Percentiles rank a stretch among this genome's conserved stretches.
Conservation (phyloP, 129 eudicot species). For the Flaveria brownii region DNA sequence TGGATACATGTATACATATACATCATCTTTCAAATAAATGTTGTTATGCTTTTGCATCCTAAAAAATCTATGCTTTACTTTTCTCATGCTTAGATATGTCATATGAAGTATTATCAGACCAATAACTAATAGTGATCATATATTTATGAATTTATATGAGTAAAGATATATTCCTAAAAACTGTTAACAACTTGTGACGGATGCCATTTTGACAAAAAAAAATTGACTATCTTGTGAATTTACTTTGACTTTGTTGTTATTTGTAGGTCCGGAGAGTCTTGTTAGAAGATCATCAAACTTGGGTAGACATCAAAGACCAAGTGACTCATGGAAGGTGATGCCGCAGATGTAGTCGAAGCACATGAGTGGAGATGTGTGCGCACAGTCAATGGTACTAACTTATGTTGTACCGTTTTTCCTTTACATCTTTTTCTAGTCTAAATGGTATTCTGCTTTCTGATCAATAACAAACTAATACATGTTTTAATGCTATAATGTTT, state of each 20-base stretch:
- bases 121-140: not conserved
- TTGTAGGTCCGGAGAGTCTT: conserved; percentile 75
- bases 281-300: conserved; percentile 58
- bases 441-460: not conserved
- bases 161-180: not conserved
- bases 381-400: conserved; percentile 60
- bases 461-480: not conserved
- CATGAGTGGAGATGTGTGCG: conserved; percentile 90
- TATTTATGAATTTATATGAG: not conserved
- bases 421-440: not conserved
- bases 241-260: not conserved
- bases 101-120: not conserved
- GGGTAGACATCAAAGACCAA: conserved; percentile 30
- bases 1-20: not conserved
- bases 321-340: conserved; percentile 63
- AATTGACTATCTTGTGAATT: not conserved
- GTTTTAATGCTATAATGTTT: not conserved
- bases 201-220: not conserved
- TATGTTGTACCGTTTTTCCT: not conserved
- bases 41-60: not conserved
- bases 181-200: not conserved
- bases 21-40: not conserved
- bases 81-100: not conserved
- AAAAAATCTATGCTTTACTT: not conserved
- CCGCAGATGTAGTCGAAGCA: conserved; percentile 78